Percentiles rank a stretch among this genome's conserved stretches.
These are phyloP conservation scores for Kregervanrija delftensis DNA, from an alignment of 805 yeast genomes.

Conservation along the genomic window DNA sequence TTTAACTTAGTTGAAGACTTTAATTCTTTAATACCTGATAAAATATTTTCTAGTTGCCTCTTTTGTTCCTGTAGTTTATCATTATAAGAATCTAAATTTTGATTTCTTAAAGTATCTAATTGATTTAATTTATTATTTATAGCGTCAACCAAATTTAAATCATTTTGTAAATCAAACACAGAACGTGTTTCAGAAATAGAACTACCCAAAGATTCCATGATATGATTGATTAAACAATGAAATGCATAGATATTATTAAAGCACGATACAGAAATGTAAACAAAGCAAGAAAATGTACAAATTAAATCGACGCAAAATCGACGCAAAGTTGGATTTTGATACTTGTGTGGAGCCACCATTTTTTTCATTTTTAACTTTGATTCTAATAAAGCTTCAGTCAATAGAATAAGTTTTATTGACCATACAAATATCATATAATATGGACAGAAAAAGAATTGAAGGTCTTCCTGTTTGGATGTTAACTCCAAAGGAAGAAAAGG, in stretches of 20 bases:
- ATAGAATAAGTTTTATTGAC: too few relatives aligned
- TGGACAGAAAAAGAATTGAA: constrained; percentile 25
- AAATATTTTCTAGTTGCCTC: constrained; percentile 6
- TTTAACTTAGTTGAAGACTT: constrained; percentile 24
- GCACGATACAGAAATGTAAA: neutral
- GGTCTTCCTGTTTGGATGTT: constrained; percentile 68
- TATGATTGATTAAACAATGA: neutral
- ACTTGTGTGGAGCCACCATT: neutral
- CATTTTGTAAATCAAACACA: constrained; percentile 44
- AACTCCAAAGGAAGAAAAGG: constrained; percentile 70
- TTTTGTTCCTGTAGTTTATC: constrained; percentile 1
- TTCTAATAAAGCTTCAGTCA: too few relatives aligned
- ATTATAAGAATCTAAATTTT: neutral
- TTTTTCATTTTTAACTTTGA: too few relatives aligned
- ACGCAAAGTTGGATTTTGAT: neutral
- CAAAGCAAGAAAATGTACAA: neutral
- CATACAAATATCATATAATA: constrained; percentile 1
- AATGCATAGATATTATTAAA: neutral
- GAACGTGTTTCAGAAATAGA: constrained; percentile 10
- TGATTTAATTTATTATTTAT: constrained; percentile 8
- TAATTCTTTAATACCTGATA: constrained; percentile 2
- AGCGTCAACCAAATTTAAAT: constrained; percentile 37
- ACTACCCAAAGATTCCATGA: constrained; percentile 9
- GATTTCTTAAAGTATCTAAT: constrained; percentile 2
- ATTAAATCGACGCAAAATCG: neutral